A percentile compares a stretch with the other conserved stretches of the same genome.
Evolutionary conservation across 371 early-diverging fungal genomes (phyloP).

Genomic region (Actinomortierella ambigua): DNA sequence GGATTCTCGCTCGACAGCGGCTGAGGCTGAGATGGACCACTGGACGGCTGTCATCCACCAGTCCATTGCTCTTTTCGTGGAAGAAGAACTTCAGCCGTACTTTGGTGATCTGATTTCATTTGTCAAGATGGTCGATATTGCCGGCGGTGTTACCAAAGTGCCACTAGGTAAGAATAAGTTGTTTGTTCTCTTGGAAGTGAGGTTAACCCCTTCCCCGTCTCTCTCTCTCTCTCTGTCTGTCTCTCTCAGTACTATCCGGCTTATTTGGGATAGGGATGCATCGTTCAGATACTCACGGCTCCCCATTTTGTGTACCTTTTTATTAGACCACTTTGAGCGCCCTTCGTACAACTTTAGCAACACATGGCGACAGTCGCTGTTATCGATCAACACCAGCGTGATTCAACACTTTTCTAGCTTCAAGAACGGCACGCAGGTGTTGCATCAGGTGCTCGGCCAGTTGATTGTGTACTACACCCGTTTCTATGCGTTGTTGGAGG

Average conservation of each 20-base stretch:
- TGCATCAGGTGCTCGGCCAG: conserved; percentile 86
- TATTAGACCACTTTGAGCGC: conserved; percentile 58
- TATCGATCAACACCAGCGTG: conserved; percentile 78
- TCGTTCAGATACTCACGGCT: no score
- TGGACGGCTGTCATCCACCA: conserved; percentile 70
- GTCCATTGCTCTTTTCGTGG: conserved; percentile 83
- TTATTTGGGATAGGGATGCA: no score
- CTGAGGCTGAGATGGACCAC: conserved; percentile 76
- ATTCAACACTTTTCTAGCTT: conserved; percentile 92
- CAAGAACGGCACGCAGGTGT: conserved; percentile 85
- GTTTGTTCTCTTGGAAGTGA: neutral
- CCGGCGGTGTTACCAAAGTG: conserved; percentile 43
- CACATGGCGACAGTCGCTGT: conserved; percentile 79
- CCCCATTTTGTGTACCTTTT: no score
- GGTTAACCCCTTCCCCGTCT: neutral
- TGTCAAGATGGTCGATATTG: conserved; percentile 71
- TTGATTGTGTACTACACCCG: conserved; percentile 88
- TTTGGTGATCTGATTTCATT: conserved; percentile 80
- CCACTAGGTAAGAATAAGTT: conserved; percentile 26
- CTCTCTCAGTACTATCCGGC: no score
- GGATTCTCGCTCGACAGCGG: conserved; percentile 68
- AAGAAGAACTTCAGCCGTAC: conserved; percentile 80
- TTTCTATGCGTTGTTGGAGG: conserved; percentile 79
- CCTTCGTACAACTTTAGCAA: conserved; percentile 77
- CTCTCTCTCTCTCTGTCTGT: no score